Conservation (phyloP, 805 yeast species). For the Metschnikowia sp. region DNA sequence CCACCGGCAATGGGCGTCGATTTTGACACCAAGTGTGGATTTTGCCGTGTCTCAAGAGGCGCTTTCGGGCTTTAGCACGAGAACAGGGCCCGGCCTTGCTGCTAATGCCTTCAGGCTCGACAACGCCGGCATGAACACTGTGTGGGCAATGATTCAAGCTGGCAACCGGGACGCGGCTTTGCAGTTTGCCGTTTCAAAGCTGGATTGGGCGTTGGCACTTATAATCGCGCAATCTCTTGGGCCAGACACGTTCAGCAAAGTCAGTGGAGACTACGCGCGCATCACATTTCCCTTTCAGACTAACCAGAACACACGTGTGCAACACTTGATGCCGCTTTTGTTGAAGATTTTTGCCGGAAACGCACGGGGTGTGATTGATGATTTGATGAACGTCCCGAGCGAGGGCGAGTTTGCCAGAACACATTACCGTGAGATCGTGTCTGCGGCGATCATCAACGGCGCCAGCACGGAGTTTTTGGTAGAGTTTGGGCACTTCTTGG, state of each 20-base stretch:
- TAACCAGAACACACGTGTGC: constrained; percentile 34
- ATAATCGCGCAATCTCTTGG: constrained; percentile 66
- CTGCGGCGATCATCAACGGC: constrained; percentile 36
- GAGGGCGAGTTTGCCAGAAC: constrained; percentile 48
- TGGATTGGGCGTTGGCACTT: constrained; percentile 77
- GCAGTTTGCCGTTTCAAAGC: constrained; percentile 53
- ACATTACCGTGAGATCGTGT: constrained; percentile 51
- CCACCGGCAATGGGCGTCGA: constrained; percentile 28
- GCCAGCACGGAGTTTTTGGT: constrained; percentile 40
- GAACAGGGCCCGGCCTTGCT: constrained; percentile 14
- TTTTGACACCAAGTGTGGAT: constrained; percentile 43
- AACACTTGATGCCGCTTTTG: constrained; percentile 49
- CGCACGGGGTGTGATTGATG: constrained; percentile 49
- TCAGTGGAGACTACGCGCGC: constrained; percentile 56
- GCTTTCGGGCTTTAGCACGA: constrained; percentile 1
- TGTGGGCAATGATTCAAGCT: constrained; percentile 42
- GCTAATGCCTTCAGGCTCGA: constrained; percentile 44
- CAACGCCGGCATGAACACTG: constrained; percentile 30
- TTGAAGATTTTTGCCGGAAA: constrained; percentile 67
- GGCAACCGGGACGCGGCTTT: constrained; percentile 73
- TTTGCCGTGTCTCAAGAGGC: constrained; percentile 25
- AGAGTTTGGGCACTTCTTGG: constrained; percentile 50
- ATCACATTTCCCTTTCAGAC: constrained; percentile 42
- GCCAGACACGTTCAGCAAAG: constrained; percentile 53
- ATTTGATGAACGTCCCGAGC: constrained; percentile 38